Evolutionary conservation across 345 rosid genomes (phyloP), one percentile per base, ranked within the genome.

Genomic region (Ceriops decandra): DNA sequence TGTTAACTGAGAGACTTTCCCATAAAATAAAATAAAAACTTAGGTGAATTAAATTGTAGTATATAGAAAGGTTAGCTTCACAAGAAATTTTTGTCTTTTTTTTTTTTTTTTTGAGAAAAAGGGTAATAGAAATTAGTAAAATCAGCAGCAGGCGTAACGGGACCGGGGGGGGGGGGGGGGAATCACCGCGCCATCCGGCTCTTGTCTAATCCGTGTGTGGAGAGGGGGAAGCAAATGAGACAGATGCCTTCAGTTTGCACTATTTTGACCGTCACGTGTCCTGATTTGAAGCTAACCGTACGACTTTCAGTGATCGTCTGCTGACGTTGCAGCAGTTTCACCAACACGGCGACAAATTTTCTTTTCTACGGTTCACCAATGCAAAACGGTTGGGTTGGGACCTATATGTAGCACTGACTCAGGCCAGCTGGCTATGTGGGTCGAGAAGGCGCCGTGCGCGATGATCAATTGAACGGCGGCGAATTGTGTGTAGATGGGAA

Each of bases 121-220:
- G 6, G 11, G 62, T 24, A 27, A 26, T 17, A 1, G 17, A 52
- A 38, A 38, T 19, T 60, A 10, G 46, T 53, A 53, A 38, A 70
- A 70, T 65, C 33, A 60, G 76, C 57, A 82, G 76, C 78, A 74
- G 76, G 75, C 57, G 67, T 70, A 74, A 84, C 84, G 83, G 67
- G 24, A 22, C 24, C n/a, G n/a, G n/a, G 24, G 24, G 0, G 24
- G 24, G 24, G 24, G 24, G 24, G 24, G 0, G 74, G 80, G 80
- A 42, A 68, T 83, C 82, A 76, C 85, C 84, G 81, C 75, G 87
- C 84, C 87, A 79, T 82, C 86, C 89, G 84, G 77, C 69, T 54
- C 68, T 69, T 83, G 85, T 85, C 82, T 72, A 72, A 70, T 72
- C 83, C 64, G n/a, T 75, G 85, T 71, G 80, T 35, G 70, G 84